phyloP scores from a whole-genome alignment of 2,329 filamentous ascomycete species.

The Aureobasidium musti region DNA sequence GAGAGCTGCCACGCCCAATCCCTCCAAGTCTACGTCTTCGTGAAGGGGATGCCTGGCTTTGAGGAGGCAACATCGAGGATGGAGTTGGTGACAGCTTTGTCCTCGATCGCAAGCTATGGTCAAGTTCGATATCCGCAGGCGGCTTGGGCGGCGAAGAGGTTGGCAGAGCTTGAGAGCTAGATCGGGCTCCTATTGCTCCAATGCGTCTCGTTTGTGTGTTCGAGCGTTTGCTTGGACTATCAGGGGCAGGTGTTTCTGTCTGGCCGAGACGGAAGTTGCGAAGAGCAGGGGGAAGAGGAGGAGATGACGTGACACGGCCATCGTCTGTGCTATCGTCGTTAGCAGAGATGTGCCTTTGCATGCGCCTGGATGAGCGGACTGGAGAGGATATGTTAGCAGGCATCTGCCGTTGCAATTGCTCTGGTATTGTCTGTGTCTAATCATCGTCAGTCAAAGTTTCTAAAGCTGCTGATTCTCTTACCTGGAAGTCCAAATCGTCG shows the following conservation, averaged over 20 bases:
- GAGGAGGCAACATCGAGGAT: conserved; percentile 8
- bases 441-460: background rate
- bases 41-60: conserved; percentile 8
- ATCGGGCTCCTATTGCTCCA: conserved; percentile 19
- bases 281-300: conserved; percentile 1
- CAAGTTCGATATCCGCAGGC: too few relatives aligned
- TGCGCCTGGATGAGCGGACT: background rate
- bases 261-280: background rate
- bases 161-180: conserved; percentile 15
- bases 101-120: background rate
- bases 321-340: conserved; percentile 23
- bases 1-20: conserved; percentile 23
- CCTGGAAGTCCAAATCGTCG: conserved; percentile 26
- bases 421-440: conserved; percentile 23
- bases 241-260: background rate
- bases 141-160: conserved; percentile 11
- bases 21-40: conserved; percentile 16
- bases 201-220: conserved; percentile 14
- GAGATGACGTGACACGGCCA: conserved; percentile 9
- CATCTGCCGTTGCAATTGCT: conserved; percentile 20
- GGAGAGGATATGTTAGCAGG: conserved; percentile 25
- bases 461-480: background rate
- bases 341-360: background rate
- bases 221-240: conserved; percentile 18
- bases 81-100: conserved; percentile 12